These are phyloP conservation scores for Hanseniaspora lachancei DNA, from an alignment of 805 yeast genomes.

Conservation along the genomic window DNA sequence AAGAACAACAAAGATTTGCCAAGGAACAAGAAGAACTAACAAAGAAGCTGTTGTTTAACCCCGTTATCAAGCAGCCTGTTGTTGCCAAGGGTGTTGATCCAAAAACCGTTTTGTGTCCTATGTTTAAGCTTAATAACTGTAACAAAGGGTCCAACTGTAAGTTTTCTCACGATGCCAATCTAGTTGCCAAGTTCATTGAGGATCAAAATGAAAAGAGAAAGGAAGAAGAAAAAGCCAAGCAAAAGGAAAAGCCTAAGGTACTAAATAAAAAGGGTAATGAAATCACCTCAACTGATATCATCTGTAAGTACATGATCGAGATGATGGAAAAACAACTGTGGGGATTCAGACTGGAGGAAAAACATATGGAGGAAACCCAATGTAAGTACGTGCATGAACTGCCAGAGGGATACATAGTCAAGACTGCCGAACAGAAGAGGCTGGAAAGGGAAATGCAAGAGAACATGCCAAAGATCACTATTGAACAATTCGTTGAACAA, in stretches of 20 bases:
- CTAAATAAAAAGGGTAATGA: constrained; percentile 88
- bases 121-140: constrained; percentile 78
- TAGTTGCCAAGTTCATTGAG: constrained; percentile 69
- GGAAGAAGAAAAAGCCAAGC: constrained; percentile 66
- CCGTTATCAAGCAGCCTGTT: constrained; percentile 54
- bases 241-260: constrained; percentile 94
- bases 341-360: constrained; percentile 13
- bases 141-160: constrained; percentile 73
- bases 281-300: constrained; percentile 83
- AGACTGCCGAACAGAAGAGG: constrained; percentile 91
- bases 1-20: constrained; percentile 72
- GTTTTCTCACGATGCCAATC: constrained; percentile 90
- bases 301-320: constrained; percentile 86
- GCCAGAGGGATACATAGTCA: constrained; percentile 92
- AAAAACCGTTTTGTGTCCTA: constrained; percentile 78
- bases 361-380: constrained; percentile 52
- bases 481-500: constrained; percentile 90
- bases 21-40: constrained; percentile 82
- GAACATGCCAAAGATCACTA: constrained; percentile 73
- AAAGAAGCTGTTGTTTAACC: constrained; percentile 63
- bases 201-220: constrained; percentile 76
- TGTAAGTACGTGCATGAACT: constrained; percentile 92
- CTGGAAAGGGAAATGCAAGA: constrained; percentile 77
- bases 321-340: constrained; percentile 55
- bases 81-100: constrained; percentile 97